Conservation (phyloP, 139 green algal genomes). For the Volvox reticuliferus region DNA sequence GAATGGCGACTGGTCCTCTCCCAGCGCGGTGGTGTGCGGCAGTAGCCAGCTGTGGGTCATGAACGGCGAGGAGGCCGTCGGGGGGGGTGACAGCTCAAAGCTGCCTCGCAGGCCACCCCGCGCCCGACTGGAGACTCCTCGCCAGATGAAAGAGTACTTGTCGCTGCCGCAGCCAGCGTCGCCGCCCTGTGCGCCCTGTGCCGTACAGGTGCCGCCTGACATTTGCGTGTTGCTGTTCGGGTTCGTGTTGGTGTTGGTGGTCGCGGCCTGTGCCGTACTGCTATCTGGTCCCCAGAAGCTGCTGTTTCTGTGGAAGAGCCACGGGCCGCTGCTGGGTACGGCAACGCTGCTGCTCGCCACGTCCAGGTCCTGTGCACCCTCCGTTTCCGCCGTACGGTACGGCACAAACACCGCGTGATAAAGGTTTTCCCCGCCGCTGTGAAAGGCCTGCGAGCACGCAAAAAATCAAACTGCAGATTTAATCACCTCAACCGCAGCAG, state of each 20-base stretch:
- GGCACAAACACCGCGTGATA: background rate
- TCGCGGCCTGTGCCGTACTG: background rate
- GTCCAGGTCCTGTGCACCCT: background rate
- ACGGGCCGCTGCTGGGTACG: background rate
- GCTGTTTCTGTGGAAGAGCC: background rate
- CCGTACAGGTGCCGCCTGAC: background rate
- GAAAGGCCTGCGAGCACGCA: background rate
- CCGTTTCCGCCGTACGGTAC: background rate
- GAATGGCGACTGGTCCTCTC: slow-evolving; percentile 6
- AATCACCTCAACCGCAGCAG: no score
- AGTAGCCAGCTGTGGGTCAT: background rate
- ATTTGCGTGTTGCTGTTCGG: background rate
- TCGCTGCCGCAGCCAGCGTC: background rate
- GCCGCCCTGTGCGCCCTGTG: background rate
- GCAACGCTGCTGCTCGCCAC: background rate
- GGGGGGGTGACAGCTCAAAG: background rate
- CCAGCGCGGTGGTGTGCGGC: background rate
- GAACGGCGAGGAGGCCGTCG: background rate
- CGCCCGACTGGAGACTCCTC: background rate
- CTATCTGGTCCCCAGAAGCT: background rate
- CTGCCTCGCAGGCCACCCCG: background rate
- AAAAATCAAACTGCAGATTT: no score
- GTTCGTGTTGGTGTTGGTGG: background rate
- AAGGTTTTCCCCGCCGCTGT: background rate
- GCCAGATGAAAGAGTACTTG: background rate